Percentiles rank a stretch among this genome's conserved stretches.
Evolutionary conservation across 176 grass and related monocot genomes (phyloP).

Genomic region (Alloteropsis semialata): DNA sequence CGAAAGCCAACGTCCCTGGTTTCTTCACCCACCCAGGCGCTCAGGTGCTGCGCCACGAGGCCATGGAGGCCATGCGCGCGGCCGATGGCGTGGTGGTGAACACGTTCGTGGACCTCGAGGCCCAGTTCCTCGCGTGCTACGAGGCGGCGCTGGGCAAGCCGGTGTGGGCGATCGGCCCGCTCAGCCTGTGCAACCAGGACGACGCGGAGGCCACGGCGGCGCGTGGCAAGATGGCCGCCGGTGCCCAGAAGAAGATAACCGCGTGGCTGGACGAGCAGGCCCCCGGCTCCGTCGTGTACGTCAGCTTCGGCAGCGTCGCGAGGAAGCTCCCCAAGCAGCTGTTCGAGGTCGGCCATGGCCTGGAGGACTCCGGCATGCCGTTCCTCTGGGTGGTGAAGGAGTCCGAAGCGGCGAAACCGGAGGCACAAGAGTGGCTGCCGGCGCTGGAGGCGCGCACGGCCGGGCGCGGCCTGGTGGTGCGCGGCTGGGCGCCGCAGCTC

Average conservation of each 20-base stretch:
- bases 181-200: slow-evolving; percentile 35
- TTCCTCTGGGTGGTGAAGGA: slow-evolving; percentile 60
- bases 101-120: slow-evolving; percentile 52
- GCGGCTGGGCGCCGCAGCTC: slow-evolving; percentile 17
- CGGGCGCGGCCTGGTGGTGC: slow-evolving; percentile 20
- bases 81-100: slow-evolving; percentile 51
- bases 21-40: slow-evolving; percentile 19
- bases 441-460: slow-evolving; percentile 5
- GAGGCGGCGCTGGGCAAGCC: slow-evolving; percentile 38
- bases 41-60: neutral
- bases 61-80: slow-evolving; percentile 21
- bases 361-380: slow-evolving; percentile 36
- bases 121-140: slow-evolving; percentile 30
- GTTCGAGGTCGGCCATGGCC: slow-evolving; percentile 41
- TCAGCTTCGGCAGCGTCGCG: slow-evolving; percentile 45
- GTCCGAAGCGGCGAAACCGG: neutral
- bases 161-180: slow-evolving; percentile 59
- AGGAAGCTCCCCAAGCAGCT: slow-evolving; percentile 11
- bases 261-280: slow-evolving; percentile 36
- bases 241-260: neutral
- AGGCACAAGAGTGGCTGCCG: neutral
- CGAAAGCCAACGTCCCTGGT: neutral
- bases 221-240: neutral
- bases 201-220: neutral
- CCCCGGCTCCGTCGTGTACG: slow-evolving; percentile 39